Evolutionary conservation across 805 yeast species (phyloP), one percentile per base, ranked within the genome.

Genomic region (Ogataea nakhonphanomensis): DNA sequence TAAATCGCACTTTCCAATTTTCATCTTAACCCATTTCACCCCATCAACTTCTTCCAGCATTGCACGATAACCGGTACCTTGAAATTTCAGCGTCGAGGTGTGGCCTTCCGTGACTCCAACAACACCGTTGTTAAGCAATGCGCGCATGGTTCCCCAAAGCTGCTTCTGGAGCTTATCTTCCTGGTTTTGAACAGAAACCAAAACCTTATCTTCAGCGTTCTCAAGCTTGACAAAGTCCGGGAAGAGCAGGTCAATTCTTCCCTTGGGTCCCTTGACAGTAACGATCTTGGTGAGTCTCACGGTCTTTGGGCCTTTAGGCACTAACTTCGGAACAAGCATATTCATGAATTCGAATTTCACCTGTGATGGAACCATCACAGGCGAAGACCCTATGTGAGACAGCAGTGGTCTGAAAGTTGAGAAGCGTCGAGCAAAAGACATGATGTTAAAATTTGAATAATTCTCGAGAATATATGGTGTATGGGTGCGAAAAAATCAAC

Each of bases 51-150:
- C 75, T 51, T 86, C 95, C 13, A 91, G 59, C 45, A 77, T 72
- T 2, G 95, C 96, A 65, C 98, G 81, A 74, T 85, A 93, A 61
- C 99, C 99, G 9, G 98, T 91, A 50, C 99, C 99, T 12, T 88
- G 95, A 51, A 93, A 82, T 64, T 80, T 85, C 48, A 93, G 72
- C 41, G 90, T 84, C 20, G 93, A 79, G 46, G 88, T 65, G 61
- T 93, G 98, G 10, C 98, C 98, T 54, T 90, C 98, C 29, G 88
- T 79, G 28, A 89, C 95, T 37, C 99, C 99, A 26, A 76, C 69
- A 22, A 91, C 73, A 51, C 84, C 76, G 65, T 91, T 91, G 54
- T 80, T 78, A 34, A 93, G 61, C 43, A 82, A 70, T 0, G 95
- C 74, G 59, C 99, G 77, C 37, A 83, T 74, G 6, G 98, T 93